Evolutionary conservation across 1,284 basidiomycete species (phyloP).

Genomic region (Fistulina hepatica): DNA sequence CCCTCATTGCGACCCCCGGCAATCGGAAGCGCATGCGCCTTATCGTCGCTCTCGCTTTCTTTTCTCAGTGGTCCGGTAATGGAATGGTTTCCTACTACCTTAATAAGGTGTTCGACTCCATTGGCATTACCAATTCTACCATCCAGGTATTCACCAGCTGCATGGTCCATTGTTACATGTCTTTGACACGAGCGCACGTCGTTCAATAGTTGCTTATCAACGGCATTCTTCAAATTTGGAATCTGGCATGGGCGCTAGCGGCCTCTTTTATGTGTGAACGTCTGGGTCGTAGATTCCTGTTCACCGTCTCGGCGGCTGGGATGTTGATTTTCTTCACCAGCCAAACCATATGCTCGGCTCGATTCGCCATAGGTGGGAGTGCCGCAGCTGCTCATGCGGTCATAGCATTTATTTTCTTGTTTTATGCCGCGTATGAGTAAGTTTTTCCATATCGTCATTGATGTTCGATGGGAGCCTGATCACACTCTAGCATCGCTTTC

Average conservation of each 20-base stretch:
- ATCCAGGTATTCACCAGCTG: constrained; percentile 32
- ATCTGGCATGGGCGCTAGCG: constrained; percentile 48
- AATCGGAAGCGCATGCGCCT: constrained; percentile 61
- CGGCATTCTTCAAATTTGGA: constrained; percentile 69
- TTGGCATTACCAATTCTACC: constrained; percentile 56
- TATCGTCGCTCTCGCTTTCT: constrained; percentile 59
- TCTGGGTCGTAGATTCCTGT: constrained; percentile 53
- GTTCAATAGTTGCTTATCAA: constrained; percentile 65
- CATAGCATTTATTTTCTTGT: constrained; percentile 71
- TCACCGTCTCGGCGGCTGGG: constrained; percentile 49
- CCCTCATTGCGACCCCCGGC: constrained; percentile 45
- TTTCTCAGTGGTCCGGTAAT: constrained; percentile 69
- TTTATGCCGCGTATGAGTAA: constrained; percentile 58
- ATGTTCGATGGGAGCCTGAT: neutral
- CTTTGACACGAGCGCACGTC: constrained; percentile 16
- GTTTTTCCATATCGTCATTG: constrained; percentile 16
- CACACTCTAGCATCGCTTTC: constrained; percentile 44
- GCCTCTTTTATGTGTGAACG: constrained; percentile 50
- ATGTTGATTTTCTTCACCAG: constrained; percentile 63
- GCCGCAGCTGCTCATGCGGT: constrained; percentile 48
- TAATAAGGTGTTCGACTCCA: constrained; percentile 55
- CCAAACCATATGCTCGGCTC: constrained; percentile 62
- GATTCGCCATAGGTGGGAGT: constrained; percentile 38
- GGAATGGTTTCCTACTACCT: constrained; percentile 72
- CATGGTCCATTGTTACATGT: neutral